These are phyloP conservation scores for Talaromyces liani DNA, from an alignment of 495 filamentous ascomycete genomes.

Conservation along the genomic window DNA sequence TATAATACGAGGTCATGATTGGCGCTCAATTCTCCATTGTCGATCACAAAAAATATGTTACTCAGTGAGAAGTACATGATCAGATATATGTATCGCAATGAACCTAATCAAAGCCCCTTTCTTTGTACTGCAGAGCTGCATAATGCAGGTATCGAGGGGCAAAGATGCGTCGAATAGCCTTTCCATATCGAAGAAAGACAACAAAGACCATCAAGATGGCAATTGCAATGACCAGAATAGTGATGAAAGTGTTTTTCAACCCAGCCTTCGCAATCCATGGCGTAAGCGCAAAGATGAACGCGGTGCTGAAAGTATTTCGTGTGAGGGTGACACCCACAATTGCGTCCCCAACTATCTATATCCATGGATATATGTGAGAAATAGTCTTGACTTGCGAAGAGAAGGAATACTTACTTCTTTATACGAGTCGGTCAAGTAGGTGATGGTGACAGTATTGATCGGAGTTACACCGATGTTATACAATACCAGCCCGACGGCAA, in stretches of 20 bases:
- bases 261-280: slow-evolving; percentile 19
- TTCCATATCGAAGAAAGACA: slow-evolving; percentile 1
- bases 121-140: not conserved
- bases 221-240: slow-evolving; percentile 2
- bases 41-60: too few relatives aligned
- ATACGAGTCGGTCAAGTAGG: slow-evolving; percentile 29
- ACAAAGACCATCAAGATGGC: not conserved
- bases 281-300: slow-evolving; percentile 20
- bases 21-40: too few relatives aligned
- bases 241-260: not conserved
- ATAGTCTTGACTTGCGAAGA: not conserved
- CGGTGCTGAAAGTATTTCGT: slow-evolving; percentile 16
- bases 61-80: too few relatives aligned
- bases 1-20: too few relatives aligned
- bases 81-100: not conserved
- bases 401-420: slow-evolving; percentile 20
- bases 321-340: slow-evolving; percentile 22
- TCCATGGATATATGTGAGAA: not conserved
- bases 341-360: slow-evolving; percentile 23
- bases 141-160: not conserved
- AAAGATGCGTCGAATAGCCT: not conserved
- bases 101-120: not conserved
- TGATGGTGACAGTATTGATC: slow-evolving; percentile 21
- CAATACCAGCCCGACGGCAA: slow-evolving; percentile 21
- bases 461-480: slow-evolving; percentile 19